These are phyloP conservation scores for Kodamaea fungicola DNA, from an alignment of 1,139 yeast genomes.

Conservation along the genomic window DNA sequence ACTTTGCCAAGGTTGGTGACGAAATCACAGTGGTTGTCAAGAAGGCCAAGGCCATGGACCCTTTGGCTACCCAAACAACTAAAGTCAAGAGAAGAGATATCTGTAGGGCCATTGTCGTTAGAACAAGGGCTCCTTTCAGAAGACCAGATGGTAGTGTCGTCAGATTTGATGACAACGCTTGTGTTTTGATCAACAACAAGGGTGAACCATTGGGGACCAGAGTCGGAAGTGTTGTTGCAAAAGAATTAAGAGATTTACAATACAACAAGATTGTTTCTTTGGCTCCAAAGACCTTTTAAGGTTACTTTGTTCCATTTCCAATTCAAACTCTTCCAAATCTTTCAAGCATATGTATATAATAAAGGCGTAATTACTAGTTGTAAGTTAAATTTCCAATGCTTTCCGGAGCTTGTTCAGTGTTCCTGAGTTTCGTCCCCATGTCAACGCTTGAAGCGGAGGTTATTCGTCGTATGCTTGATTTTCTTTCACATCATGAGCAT, in stretches of 20 bases:
- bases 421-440: no score
- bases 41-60: slow-evolving; percentile 73
- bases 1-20: slow-evolving; percentile 84
- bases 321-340: not conserved
- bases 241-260: slow-evolving; percentile 81
- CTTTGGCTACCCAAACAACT: slow-evolving; percentile 66
- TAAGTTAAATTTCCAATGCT: not conserved
- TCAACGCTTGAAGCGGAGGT: no score
- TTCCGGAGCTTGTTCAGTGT: no score
- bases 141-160: slow-evolving; percentile 87
- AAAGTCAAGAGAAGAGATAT: slow-evolving; percentile 94
- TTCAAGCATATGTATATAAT: slow-evolving; percentile 2
- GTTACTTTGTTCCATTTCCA: not conserved
- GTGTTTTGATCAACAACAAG: slow-evolving; percentile 87
- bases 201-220: slow-evolving; percentile 96
- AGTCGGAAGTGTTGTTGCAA: slow-evolving; percentile 87
- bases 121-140: slow-evolving; percentile 82
- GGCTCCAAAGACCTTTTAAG: slow-evolving; percentile 80
- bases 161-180: slow-evolving; percentile 93
- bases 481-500: no score
- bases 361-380: not conserved
- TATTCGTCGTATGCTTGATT: no score
- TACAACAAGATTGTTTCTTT: slow-evolving; percentile 84
- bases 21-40: slow-evolving; percentile 93
- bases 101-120: slow-evolving; percentile 91